These are phyloP conservation scores for Pinguiococcus pyrenoidosus DNA, from an alignment of 108 stramenopile genomes.

Conservation along the genomic window DNA sequence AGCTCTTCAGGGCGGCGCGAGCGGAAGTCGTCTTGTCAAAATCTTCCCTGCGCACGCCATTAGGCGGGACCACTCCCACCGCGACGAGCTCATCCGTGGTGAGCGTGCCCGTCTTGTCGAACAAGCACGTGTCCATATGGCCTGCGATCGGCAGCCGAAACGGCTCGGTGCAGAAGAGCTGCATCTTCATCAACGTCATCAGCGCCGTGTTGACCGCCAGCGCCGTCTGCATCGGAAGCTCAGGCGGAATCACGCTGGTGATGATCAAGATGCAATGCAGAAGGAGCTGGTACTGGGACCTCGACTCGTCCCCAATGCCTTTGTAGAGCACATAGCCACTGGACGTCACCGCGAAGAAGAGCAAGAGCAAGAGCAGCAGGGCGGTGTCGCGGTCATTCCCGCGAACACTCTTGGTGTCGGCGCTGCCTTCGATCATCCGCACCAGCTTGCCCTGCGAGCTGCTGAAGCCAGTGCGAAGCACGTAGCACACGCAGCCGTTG, in stretches of 20 bases:
- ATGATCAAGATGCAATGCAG: slow-evolving; percentile 88
- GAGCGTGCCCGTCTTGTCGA: slow-evolving; percentile 94
- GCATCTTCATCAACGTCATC: slow-evolving; percentile 88
- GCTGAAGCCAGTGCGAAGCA: slow-evolving; percentile 87
- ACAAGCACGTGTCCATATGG: slow-evolving; percentile 60
- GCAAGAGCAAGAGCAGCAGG: slow-evolving; percentile 67
- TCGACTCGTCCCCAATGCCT: slow-evolving; percentile 58
- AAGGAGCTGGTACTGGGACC: slow-evolving; percentile 75
- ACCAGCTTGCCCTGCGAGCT: slow-evolving; percentile 88
- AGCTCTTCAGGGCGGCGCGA: no score
- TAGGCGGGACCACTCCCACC: slow-evolving; percentile 60
- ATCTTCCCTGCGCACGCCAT: slow-evolving; percentile 1
- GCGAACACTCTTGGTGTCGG: slow-evolving; percentile 76
- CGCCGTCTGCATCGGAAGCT: slow-evolving; percentile 95
- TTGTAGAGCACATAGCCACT: slow-evolving; percentile 80
- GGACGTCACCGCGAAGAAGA: slow-evolving; percentile 79
- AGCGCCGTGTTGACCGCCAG: slow-evolving; percentile 87
- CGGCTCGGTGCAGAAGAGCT: slow-evolving; percentile 88
- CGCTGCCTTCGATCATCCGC: slow-evolving; percentile 94
- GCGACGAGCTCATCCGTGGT: slow-evolving; percentile 93
- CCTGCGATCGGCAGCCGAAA: slow-evolving; percentile 88
- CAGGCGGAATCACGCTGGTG: slow-evolving; percentile 86
- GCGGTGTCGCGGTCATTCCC: slow-evolving; percentile 81
- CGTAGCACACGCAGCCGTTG: slow-evolving; percentile 73
- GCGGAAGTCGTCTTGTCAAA: no score